phyloP scores from a whole-genome alignment of 1,139 yeast genomes.

The Saccharomyces hybrid region DNA sequence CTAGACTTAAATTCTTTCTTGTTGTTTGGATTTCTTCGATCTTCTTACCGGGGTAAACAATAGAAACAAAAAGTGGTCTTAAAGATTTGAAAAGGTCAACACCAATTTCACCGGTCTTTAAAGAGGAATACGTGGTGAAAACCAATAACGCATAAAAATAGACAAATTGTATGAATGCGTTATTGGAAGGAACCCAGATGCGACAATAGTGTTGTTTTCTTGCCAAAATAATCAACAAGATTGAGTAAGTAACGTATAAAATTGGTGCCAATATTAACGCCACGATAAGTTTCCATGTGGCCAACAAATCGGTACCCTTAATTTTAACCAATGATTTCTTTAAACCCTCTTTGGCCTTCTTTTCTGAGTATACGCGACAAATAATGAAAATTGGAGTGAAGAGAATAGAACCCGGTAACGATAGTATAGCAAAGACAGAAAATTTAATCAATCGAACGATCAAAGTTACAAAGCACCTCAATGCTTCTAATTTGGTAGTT shows the following conservation, averaged over 20 bases:
- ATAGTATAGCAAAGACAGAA: constrained; percentile 33
- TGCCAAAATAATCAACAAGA: constrained; percentile 41
- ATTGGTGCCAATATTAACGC: constrained; percentile 63
- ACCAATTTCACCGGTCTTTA: constrained; percentile 68
- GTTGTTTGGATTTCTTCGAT: constrained; percentile 37
- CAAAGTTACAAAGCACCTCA: constrained; percentile 31
- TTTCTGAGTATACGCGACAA: constrained; percentile 45
- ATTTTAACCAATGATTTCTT: constrained; percentile 62
- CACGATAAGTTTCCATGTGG: constrained; percentile 69
- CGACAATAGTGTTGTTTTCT: constrained; percentile 32
- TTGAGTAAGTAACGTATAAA: constrained; percentile 55
- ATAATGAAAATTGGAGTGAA: constrained; percentile 61
- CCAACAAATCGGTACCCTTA: constrained; percentile 64
- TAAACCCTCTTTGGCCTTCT: constrained; percentile 54
- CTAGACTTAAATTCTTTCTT: constrained; percentile 33
- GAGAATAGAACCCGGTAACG: constrained; percentile 59
- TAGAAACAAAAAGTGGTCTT: constrained; percentile 51
- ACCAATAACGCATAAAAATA: constrained; percentile 43
- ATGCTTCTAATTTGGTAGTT: constrained; percentile 29
- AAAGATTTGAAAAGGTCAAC: constrained; percentile 63
- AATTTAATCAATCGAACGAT: constrained; percentile 28
- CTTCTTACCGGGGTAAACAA: constrained; percentile 42
- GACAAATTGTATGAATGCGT: constrained; percentile 27
- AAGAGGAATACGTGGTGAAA: constrained; percentile 51
- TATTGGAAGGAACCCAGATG: constrained; percentile 35